Evolutionary conservation across 352 stramenopile genomes (phyloP), one percentile per base, ranked within the genome.

Genomic region (Albugo candida): DNA sequence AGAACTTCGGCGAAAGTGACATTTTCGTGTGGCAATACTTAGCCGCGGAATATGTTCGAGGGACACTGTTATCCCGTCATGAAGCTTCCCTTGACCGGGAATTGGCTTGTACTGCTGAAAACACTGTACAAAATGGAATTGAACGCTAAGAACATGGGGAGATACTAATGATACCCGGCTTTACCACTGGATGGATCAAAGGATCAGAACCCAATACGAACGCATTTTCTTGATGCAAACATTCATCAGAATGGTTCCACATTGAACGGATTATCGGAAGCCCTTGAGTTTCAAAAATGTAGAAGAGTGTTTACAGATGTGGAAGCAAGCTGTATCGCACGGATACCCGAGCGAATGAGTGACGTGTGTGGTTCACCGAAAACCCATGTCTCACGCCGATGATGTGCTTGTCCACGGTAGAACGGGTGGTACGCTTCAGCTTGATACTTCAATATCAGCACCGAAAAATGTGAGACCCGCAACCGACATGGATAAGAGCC

Each of bases 371-470:
- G 83, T 38, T 98, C 88, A 18, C 89, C 93, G 65, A 97, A 98
- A 42, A 98, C 72, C 93, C 94, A 99, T 18, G 95, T 95, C 66
- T 99, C 96, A 47, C 94, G 67, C 41, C 96, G 67, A 63, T 99
- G 94, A 65, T 99, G 96, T 21, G 95, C 96, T 68, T 99, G 96
- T 41, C 81, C 92, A 12, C 96, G 76, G 68, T 99, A 99, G 73
- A 99, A 99, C 6, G 96, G 96, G 59, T 97, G 88, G 60, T 95
- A 99, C 1, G 83, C 76, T 36, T 84, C 95, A 5, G 91, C 85
- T 62, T 98, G 76, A 65, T 96, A 96, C 89, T 31, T 94, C 94
- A 13, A 99, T 88, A 71, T 99, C 96, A 4, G 95, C 93, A 16
- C 96, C 96, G 14, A 96, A 84, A 60, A 99, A 99, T 2, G 88